Conservation (phyloP, 129 eudicot genomes). For the Tanacetum coccineum region DNA sequence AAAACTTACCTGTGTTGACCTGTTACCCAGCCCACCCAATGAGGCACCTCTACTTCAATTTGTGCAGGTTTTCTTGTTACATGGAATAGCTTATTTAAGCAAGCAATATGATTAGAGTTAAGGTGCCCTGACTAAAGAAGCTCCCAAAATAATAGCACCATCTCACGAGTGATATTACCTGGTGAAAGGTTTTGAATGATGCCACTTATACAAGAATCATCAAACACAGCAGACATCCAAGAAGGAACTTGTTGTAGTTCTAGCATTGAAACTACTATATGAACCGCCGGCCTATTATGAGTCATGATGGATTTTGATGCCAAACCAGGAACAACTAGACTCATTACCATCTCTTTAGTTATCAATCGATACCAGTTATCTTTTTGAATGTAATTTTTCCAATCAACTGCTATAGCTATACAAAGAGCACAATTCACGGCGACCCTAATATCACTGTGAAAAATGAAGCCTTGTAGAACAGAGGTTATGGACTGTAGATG, state of each 20-base stretch:
- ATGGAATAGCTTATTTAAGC: slow-evolving; percentile 65
- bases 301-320: slow-evolving; percentile 50
- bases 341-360: slow-evolving; percentile 76
- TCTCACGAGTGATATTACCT: slow-evolving; percentile 47
- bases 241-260: slow-evolving; percentile 41
- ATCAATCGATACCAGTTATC: slow-evolving; percentile 65
- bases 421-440: slow-evolving; percentile 65
- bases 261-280: slow-evolving; percentile 57
- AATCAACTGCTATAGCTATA: slow-evolving; percentile 49
- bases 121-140: slow-evolving; percentile 54
- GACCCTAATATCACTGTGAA: slow-evolving; percentile 45
- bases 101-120: slow-evolving; percentile 61
- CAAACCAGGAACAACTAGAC: slow-evolving; percentile 51
- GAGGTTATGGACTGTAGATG: slow-evolving; percentile 49
- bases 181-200: slow-evolving; percentile 64
- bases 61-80: slow-evolving; percentile 31
- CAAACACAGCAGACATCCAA: slow-evolving; percentile 70
- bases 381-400: slow-evolving; percentile 50
- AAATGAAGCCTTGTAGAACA: slow-evolving; percentile 61
- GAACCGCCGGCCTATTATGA: slow-evolving; percentile 70
- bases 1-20: too few relatives aligned
- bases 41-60: neutral
- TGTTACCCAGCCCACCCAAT: neutral
- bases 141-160: slow-evolving; percentile 61
- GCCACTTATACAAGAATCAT: slow-evolving; percentile 55